Evolutionary conservation across 495 filamentous ascomycete species (phyloP), one percentile per base, ranked within the genome.

Genomic region (Amphirosellinia nigrospora): DNA sequence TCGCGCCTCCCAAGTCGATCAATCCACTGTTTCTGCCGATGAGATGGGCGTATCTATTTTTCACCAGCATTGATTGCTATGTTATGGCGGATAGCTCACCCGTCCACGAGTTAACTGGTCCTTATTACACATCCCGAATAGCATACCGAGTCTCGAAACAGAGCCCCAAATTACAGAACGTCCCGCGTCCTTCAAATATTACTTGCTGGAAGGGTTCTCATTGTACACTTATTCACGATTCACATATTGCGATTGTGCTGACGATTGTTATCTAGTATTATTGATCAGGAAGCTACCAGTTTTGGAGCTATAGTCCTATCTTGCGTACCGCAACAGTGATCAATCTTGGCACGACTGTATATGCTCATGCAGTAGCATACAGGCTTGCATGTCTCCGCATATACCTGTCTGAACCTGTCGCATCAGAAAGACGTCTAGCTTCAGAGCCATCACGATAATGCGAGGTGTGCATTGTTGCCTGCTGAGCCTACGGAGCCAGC

Each of bases 231-330:
- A 62, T 30, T 62, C 23, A 53, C 48, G 10, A 11, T 11, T 53
- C 23, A 45, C 9, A 56, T 45, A 56, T 56, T 36, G 28, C 16
- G 48, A 62, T n/a, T 28, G 9, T 63, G 41, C n/a, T 60, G 48
- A 64, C 28, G 23, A 64, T 46, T 52, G 30, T 4, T 4, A 56
- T 70, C 26, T 64, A 58, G 68, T 38, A 64, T 62, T 56, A 21
- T 62, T 56, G 30, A 11, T 43, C 52, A 36, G 39, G 34, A 53
- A 56, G 26, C 41, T 55, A 34, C 28, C 28, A 61, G 2, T 61
- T 53, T 53, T 41, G 9, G 4, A n/a, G 21, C 28, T 39, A 53
- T 62, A 45, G 34, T 45, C 58, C 46, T n/a, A 43, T 58, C 50
- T 36, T 64, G 60, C 38, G 45, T 48, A 64, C 60, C 60, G 50